A percentile compares a stretch with the other conserved stretches of the same genome.
Conservation (phyloP, 192 early-diverging fungal genomes). For the Entrophospora sp. region DNA sequence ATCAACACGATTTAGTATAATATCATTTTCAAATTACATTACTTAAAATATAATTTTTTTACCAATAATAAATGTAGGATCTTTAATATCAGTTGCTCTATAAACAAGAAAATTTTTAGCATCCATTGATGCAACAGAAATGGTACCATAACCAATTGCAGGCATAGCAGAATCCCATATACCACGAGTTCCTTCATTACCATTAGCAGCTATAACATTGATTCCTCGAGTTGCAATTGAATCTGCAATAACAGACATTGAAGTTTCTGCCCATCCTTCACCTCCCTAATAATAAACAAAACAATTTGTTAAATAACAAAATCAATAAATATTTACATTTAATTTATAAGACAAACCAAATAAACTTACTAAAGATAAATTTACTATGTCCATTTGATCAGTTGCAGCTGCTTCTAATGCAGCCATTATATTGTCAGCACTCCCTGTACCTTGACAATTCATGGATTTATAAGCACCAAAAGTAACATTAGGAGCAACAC, state of each 20-base stretch:
- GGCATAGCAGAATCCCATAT: conserved; percentile 24
- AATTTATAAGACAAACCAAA: background rate
- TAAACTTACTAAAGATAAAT: background rate
- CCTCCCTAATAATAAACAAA: conserved; percentile 17
- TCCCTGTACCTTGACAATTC: conserved; percentile 38
- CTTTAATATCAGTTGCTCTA: background rate
- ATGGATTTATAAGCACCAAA: conserved; percentile 60
- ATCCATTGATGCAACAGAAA: conserved; percentile 47
- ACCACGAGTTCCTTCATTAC: conserved; percentile 64
- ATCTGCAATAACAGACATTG: conserved; percentile 37
- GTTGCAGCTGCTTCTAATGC: conserved; percentile 34
- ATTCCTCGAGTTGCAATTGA: conserved; percentile 38
- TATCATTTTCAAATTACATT: no score
- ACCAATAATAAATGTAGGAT: background rate
- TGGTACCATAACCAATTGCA: conserved; percentile 22
- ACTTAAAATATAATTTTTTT: background rate
- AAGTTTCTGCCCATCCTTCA: conserved; percentile 33
- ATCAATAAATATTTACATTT: no score
- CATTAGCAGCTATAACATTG: conserved; percentile 56
- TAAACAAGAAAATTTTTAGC: conserved; percentile 21
- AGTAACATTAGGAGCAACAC: conserved; percentile 58
- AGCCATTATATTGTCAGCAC: conserved; percentile 47
- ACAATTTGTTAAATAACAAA: background rate
- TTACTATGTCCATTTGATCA: conserved; percentile 20
- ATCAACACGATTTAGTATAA: no score